Conservation (phyloP, 345 rosid genomes). For the Noccaea caerulescens region DNA sequence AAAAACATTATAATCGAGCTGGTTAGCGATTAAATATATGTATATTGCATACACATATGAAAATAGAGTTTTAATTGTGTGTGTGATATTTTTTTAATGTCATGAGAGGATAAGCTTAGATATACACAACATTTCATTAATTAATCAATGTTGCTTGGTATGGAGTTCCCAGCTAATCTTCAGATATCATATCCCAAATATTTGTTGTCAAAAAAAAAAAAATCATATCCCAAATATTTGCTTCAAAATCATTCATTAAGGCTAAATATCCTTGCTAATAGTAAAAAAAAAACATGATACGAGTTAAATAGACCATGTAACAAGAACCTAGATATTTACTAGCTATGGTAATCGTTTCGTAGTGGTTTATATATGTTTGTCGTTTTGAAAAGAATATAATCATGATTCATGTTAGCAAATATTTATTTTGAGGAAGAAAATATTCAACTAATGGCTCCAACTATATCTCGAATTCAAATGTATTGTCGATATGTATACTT, state of each 20-base stretch:
- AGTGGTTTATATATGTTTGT: not conserved
- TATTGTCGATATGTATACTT: not conserved
- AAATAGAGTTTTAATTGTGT: constrained; percentile 11
- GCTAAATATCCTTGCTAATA: constrained; percentile 5
- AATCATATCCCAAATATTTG: not conserved
- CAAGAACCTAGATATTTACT: not conserved
- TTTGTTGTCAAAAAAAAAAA: too few relatives aligned
- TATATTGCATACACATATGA: constrained; percentile 6
- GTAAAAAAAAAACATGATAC: not conserved
- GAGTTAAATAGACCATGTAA: not conserved
- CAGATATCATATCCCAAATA: not conserved
- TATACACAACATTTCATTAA: constrained; percentile 21
- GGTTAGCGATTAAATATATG: constrained; percentile 36
- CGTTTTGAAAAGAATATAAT: not conserved
- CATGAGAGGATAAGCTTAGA: constrained; percentile 54
- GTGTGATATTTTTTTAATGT: constrained; percentile 42
- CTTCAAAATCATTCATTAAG: not conserved
- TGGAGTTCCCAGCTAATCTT: constrained; percentile 20
- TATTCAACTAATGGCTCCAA: constrained; percentile 9
- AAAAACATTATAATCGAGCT: constrained; percentile 30
- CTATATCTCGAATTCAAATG: not conserved
- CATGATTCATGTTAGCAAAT: not conserved
- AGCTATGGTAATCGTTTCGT: constrained; percentile 2
- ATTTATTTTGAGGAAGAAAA: constrained; percentile 1
- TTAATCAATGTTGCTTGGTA: not conserved